Conservation (phyloP, 1,139 yeast species). For the Protomyces macrosporus region DNA sequence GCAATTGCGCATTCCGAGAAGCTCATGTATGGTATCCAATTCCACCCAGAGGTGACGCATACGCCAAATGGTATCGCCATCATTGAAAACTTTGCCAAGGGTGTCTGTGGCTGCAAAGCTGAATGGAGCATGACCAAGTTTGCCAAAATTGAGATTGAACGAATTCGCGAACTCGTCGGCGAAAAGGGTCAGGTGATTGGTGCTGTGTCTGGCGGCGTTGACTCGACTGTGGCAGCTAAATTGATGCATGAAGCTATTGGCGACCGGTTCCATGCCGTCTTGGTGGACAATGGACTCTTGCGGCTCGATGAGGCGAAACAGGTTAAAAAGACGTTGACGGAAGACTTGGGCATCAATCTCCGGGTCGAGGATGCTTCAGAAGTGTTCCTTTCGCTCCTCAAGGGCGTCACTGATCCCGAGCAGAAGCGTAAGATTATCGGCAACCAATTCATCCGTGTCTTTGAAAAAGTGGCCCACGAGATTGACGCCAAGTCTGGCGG, state of each 20-base stretch:
- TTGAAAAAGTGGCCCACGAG: conserved; percentile 65
- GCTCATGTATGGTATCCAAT: conserved; percentile 87
- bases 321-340: conserved; percentile 83
- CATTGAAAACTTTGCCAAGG: conserved; percentile 86
- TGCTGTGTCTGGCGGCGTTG: conserved; percentile 99
- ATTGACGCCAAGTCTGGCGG: conserved; percentile 71
- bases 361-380: conserved; percentile 93
- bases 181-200: conserved; percentile 98
- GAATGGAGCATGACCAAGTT: conserved; percentile 99
- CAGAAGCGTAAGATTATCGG: conserved; percentile 98
- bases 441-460: conserved; percentile 92
- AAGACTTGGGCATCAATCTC: conserved; percentile 88
- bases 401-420: conserved; percentile 97
- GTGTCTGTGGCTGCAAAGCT: conserved; percentile 76
- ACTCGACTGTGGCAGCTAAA: conserved; percentile 98
- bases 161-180: conserved; percentile 87
- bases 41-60: conserved; percentile 99
- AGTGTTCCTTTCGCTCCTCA: conserved; percentile 74
- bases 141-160: conserved; percentile 88
- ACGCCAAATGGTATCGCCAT: conserved; percentile 83
- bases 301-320: conserved; percentile 85
- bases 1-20: conserved; percentile 76
- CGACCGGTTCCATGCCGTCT: conserved; percentile 95
- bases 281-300: conserved; percentile 97
- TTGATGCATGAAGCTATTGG: conserved; percentile 98